Percentiles rank a stretch among this genome's conserved stretches.
phyloP scores from a whole-genome alignment of 495 filamentous ascomycete species.

The Clavariopsis aquatica region DNA sequence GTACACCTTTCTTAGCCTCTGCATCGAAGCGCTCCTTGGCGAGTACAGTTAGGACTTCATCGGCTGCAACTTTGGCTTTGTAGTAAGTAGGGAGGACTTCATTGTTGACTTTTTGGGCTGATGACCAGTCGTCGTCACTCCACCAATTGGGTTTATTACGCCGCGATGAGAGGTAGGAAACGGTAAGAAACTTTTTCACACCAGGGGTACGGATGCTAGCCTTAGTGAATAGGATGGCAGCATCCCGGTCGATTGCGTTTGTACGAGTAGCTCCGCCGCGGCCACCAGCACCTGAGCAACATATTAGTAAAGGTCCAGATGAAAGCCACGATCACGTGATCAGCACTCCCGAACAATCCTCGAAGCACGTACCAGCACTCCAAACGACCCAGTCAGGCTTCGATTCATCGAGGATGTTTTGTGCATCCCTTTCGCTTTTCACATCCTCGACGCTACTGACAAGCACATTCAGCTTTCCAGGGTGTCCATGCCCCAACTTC shows the following conservation, averaged over 20 bases:
- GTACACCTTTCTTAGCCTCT: conserved; percentile 34
- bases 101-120: conserved; percentile 53
- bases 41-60: conserved; percentile 65
- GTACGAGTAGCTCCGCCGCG: conserved; percentile 68
- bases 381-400: conserved; percentile 74
- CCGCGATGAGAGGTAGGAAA: conserved; percentile 67
- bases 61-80: conserved; percentile 73
- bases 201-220: conserved; percentile 59
- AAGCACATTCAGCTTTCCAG: conserved; percentile 60
- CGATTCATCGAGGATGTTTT: conserved; percentile 59
- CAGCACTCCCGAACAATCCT: not conserved
- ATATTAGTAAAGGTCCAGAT: too few species aligned
- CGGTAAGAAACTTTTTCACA: conserved; percentile 72
- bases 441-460: conserved; percentile 71
- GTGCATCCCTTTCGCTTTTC: conserved; percentile 61
- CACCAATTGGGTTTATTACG: conserved; percentile 65
- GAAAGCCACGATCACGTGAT: too few species aligned
- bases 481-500: conserved; percentile 55
- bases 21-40: conserved; percentile 50
- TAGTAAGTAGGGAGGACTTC: conserved; percentile 64
- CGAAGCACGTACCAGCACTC: conserved; percentile 62
- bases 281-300: conserved; percentile 64
- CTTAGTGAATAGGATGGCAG: conserved; percentile 69
- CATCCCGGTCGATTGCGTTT: conserved; percentile 59
- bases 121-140: conserved; percentile 59